Percentiles rank a stretch among this genome's conserved stretches.
phyloP scores from a whole-genome alignment of 192 early-diverging fungal genomes.

The Podochytrium sp. region DNA sequence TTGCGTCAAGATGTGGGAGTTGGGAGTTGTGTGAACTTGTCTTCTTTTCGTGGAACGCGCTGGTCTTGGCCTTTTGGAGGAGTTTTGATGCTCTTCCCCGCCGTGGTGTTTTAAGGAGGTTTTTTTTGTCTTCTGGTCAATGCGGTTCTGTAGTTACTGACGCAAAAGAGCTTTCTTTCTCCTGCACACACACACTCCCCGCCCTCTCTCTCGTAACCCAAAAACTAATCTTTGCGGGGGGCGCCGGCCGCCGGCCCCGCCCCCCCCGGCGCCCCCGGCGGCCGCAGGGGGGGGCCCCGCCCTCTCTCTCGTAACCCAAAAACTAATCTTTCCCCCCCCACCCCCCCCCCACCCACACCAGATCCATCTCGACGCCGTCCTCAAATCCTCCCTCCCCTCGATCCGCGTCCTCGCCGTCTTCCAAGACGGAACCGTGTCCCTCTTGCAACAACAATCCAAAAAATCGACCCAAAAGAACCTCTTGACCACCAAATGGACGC shows the following conservation, averaged over 20 bases:
- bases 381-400: constrained; percentile 9
- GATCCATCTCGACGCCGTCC: constrained; percentile 22
- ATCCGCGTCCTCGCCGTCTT: constrained; percentile 37
- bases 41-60: neutral
- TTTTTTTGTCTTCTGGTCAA: neutral
- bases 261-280: neutral
- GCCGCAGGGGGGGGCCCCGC: neutral
- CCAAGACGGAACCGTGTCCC: constrained; percentile 46
- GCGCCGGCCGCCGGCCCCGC: neutral
- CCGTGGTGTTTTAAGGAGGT: neutral
- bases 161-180: neutral
- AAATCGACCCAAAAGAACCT: constrained; percentile 22
- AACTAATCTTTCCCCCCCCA: neutral
- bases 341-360: neutral
- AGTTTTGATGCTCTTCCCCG: neutral
- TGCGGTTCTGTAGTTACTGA: neutral
- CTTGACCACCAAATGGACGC: constrained; percentile 81
- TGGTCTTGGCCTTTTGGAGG: neutral
- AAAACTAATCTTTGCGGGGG: neutral
- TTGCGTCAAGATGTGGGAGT: neutral
- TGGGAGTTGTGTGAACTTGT: neutral
- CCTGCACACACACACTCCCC: neutral
- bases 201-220: neutral
- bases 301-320: neutral
- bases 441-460: constrained; percentile 3